Base-by-base conservation (phyloP, 805 yeast genomes). In the Candida andamanensis region DNA sequence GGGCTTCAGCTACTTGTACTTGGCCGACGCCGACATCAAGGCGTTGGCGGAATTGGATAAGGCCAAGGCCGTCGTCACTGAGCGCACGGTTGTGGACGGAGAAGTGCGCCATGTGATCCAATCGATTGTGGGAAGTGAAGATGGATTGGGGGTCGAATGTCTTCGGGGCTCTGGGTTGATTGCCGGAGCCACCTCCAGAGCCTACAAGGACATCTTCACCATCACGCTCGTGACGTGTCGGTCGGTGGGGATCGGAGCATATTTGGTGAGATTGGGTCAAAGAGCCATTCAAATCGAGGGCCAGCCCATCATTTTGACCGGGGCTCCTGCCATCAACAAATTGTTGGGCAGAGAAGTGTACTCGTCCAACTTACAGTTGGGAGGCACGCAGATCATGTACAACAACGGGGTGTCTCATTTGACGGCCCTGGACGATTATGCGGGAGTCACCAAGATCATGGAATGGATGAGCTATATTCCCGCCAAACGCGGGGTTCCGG, bases 211-310 rank as follows among this genome's bases (percentile, higher is more conserved):
- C 56, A 92, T 92, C 42, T 92, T 92, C 71, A 92, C 99, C 14
- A 78, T 89, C 38, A 90, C 98, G n/a, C 72, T 92, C 59, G 98
- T 92, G 35, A 92, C 98, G n/a, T 89, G 97, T 69, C 81, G 99
- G 74, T 89, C 97, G 32, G 99, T 92, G 52, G 99, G 99, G 80
- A 92, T 92, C 60, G 99, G 99, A 71, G 99, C 99, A 28, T 92
- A 92, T 58, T 73, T 92, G 57, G 98, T 92, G 25, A 83, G 99
- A 65, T 74, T 92, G 46, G 99, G 99, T 53, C 97, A 92, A 73
- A 83, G 99, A 72, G 95, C 97, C 26, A 89, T 92, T 51, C 99
- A 92, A 69, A 84, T 92, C 50, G 97, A 92, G 61, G 98, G 98
- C 26, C 97, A 92, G 66, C 98, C 99, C 35, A 86, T 92, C 49